Base-by-base conservation (phyloP, 768 basidiomycete species). In the Pleurotus cornucopiae region DNA sequence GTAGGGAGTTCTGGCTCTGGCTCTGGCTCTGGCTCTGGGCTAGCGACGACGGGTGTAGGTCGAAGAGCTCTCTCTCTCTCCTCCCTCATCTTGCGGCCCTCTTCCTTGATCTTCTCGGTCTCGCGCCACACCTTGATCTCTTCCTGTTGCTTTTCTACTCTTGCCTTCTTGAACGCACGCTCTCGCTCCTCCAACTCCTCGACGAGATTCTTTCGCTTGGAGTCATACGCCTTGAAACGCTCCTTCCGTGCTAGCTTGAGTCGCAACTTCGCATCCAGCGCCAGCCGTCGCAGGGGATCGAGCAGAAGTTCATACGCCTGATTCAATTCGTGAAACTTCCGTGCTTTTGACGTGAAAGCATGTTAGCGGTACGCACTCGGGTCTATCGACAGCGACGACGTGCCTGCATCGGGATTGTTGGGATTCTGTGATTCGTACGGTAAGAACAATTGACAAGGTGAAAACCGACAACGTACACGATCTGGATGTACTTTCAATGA, bases 401-500 rank as follows among this genome's bases (percentile, higher is more conserved):
- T 55, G 84, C 88, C 84, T 69, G 91, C 91, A 71, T 90, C 80
- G 39, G 89, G 86, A 64, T 91, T 88, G 58, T 89, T 83, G 30
- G 83, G 84, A 60, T 91, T 91, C 88, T 91, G 68, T 4, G 62
- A 59, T 18, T 52, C 61, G 61, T 51, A 39, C 49, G 39, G 60
- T n/a, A 64, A 62, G 37, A 23, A 47, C 30, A 58, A 60, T 46
- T 59, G 37, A 51, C 59, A 61, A 26, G 38, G n/a, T 49, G 21
- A 39, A 20, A 45, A 40, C 7, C 37, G 16, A 23, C 59, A 58
- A 77, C 82, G 59, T 61, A 91, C 91, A 65, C 89, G 82, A 66
- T 93, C 91, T 25, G 91, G 91, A 71, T 94, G 91, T 37, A 92
- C 89, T 73, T 91, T 92, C 62, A 91, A 77, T 1, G 91, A 92